Base-by-base conservation (phyloP, 164 flowering plant genomes). In the Magnolia changhungtana region DNA sequence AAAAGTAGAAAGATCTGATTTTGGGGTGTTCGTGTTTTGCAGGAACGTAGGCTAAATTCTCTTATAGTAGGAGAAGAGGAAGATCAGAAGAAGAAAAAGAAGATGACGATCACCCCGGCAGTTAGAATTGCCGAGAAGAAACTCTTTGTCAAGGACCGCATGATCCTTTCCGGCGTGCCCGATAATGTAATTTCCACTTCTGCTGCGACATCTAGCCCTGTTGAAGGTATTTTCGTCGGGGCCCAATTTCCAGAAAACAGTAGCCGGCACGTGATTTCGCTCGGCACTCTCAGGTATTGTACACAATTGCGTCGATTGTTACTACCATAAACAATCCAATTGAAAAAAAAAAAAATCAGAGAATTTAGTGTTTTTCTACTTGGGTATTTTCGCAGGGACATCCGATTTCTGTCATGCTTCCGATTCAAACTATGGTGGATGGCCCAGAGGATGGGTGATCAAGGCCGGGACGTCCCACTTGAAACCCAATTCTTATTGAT, bases 391-490 rank as follows among this genome's bases (percentile, higher is more conserved):
- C 72, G 50, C 67, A 83, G 85, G 2, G 91, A 85, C 69, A 91
- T 88, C 37, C 87, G 93, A 75, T 94, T 96, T 85, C 51, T 96
- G 82, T 85, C 98, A 3, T 90, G 90, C 66, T 96, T 96, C 77
- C 84, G 99, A 79, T 94, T 94, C 88, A 92, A 91, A 85, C 79
- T 96, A 27, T 94, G 97, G 97, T 96, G 98, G 99, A 94, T 94
- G 97, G 88, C 99, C 19, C 97, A 96, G 82, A 89, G 80, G 63
- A 94, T 92, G 96, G 98, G 99, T 1, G 87, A 88, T 69, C 78
- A 78, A 45, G 99, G 95, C 7, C 65, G 85, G 16, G 92, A 96
- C 0, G 82, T 96, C 51, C 99, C 98, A 0, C 75, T 90, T 11
- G 99, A 96, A 82, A 96, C 99, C 4, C 99, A 96, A 79, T 94